Evolutionary conservation across 352 stramenopile genomes (phyloP).

Genomic region (Phytophthora podocarpi): DNA sequence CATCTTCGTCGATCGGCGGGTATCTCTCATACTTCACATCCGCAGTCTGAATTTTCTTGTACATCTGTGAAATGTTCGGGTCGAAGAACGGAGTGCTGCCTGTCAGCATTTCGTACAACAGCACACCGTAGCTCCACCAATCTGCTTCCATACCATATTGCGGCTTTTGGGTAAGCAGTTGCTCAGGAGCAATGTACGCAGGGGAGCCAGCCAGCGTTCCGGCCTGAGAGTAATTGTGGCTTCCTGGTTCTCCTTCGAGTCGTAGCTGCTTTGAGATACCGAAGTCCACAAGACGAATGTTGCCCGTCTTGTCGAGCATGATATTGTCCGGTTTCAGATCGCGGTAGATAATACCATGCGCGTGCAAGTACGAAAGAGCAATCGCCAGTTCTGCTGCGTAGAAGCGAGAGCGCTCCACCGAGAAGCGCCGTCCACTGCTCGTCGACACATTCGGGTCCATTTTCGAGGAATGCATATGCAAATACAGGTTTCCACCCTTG

Average conservation of each 20-base stretch:
- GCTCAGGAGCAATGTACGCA: constrained; percentile 87
- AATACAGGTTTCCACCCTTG: constrained; percentile 85
- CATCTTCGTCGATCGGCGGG: constrained; percentile 66
- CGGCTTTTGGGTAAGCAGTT: constrained; percentile 82
- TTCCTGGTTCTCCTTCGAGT: constrained; percentile 34
- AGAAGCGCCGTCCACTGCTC: constrained; percentile 72
- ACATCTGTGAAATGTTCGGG: constrained; percentile 85
- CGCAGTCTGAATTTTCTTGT: constrained; percentile 89
- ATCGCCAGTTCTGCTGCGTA: constrained; percentile 89
- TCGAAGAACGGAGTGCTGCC: constrained; percentile 90
- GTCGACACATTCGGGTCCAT: constrained; percentile 80
- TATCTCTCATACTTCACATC: constrained; percentile 83
- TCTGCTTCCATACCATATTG: constrained; percentile 89
- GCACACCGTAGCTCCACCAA: constrained; percentile 92
- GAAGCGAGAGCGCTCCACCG: constrained; percentile 74
- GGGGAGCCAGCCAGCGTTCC: constrained; percentile 81
- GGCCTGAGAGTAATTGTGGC: constrained; percentile 63
- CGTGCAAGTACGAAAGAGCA: constrained; percentile 87
- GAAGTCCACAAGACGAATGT: constrained; percentile 91
- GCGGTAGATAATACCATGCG: constrained; percentile 86
- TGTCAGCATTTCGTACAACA: constrained; percentile 91
- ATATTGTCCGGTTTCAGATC: constrained; percentile 91
- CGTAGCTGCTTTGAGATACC: constrained; percentile 89
- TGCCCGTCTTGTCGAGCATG: constrained; percentile 87
- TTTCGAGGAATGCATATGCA: constrained; percentile 89